Conservation (phyloP, 2,329 filamentous ascomycete species). For the Colletotrichum sp. region DNA sequence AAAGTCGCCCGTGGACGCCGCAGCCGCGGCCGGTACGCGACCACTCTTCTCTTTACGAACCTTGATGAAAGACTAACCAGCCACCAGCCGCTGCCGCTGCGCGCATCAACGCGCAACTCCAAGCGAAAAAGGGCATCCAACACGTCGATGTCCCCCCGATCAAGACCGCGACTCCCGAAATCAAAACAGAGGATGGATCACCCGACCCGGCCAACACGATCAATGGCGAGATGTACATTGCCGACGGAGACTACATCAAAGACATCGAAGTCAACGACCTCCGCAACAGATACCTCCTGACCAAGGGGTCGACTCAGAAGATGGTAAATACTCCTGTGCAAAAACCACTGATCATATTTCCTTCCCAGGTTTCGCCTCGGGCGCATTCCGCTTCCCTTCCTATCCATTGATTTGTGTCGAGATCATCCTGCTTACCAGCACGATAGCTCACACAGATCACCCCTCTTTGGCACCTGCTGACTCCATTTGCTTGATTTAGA, state of each 20-base stretch:
- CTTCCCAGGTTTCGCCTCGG: slow-evolving; percentile 14
- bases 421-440: slow-evolving; percentile 74
- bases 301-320: slow-evolving; percentile 96
- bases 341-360: slow-evolving; percentile 38
- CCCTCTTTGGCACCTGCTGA: slow-evolving; percentile 93
- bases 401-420: slow-evolving; percentile 52
- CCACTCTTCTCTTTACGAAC: not conserved
- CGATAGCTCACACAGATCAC: slow-evolving; percentile 65
- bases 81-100: slow-evolving; percentile 82
- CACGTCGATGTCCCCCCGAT: slow-evolving; percentile 90
- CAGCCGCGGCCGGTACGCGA: slow-evolving; percentile 76
- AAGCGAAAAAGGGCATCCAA: slow-evolving; percentile 87
- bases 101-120: slow-evolving; percentile 81
- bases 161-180: slow-evolving; percentile 59
- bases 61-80: slow-evolving; percentile 29
- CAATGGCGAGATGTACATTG: slow-evolving; percentile 89
- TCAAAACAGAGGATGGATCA: slow-evolving; percentile 42
- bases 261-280: slow-evolving; percentile 99
- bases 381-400: slow-evolving; percentile 21
- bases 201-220: slow-evolving; percentile 57
- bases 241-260: slow-evolving; percentile 97
- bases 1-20: slow-evolving; percentile 68
- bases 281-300: slow-evolving; percentile 95
- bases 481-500: slow-evolving; percentile 91
- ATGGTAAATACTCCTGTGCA: slow-evolving; percentile 86